Evolutionary conservation across 164 flowering plant genomes (phyloP), one percentile per base, ranked within the genome.

Genomic region (Vitis amurensis): DNA sequence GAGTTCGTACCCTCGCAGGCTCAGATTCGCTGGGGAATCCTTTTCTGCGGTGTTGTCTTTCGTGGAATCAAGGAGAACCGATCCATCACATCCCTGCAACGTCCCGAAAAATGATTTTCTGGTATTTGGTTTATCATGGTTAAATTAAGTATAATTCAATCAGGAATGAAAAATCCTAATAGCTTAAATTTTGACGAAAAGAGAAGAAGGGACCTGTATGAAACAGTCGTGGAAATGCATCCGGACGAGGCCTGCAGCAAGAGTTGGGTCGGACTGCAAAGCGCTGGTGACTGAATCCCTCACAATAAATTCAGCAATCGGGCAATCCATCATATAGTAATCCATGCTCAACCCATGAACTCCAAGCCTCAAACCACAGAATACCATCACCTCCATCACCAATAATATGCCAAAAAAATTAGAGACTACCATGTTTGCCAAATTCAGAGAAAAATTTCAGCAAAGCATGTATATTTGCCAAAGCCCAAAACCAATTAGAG

Each of bases 181-280:
- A 3, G 27, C 29, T 6, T 12, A 16, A 10, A 30, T 3, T 47
- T 44, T 48, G 3, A 70, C 50, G 69, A 37, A 57, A 55, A 61
- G 62, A 44, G 31, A 65, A 5, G 16, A 50, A 17, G 44, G 30
- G 15, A 85, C 98, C 91, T 90, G 73, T 13, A 91, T 72, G 76
- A 87, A 93, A 67, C 94, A 93, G 23, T 93, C 97, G 69, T 91
- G 98, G 80, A 93, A 93, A 70, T 89, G 94, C 98, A 93, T 87
- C 68, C 97, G 66, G 8, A 91, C 55, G 48, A 93, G 97, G 8
- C 77, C 87, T 2, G 89, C 97, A 10, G 98, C 90, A 7, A 91
- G 80, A 27, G 94, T 87, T 0, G 96, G 97, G 78, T 93, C 97
- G 51, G 74, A 67, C 11, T 79, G 80, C 75, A 91, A 73, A 68